Evolutionary conservation across 2,329 filamentous ascomycete genomes (phyloP), one percentile per base, ranked within the genome.

Genomic region (Thelonectria rubi): DNA sequence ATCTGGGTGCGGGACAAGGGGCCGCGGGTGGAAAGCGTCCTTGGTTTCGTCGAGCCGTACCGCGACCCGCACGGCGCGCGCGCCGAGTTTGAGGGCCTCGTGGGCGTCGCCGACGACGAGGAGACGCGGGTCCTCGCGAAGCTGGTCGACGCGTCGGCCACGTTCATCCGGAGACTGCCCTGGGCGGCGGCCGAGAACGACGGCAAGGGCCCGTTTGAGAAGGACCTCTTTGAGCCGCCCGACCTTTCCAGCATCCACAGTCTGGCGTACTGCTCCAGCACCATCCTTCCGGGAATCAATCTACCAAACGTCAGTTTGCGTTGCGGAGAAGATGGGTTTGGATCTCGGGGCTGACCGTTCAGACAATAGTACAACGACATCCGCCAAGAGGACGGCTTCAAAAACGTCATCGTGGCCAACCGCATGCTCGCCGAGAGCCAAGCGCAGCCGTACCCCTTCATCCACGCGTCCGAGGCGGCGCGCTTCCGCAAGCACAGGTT

Each of bases 241-340:
- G 90, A 92, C 72, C 92, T 93, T 73, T 90, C 89, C 1, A 90
- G 86, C 12, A 80, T 93, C 4, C 89, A 93, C 69, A 84, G 91
- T 62, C 73, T 82, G n/a, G 77, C 78, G 2, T 78, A 77, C 60
- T 81, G 78, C 65, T 77, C 74, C 0, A 82, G 78, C 60, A 78
- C 79, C 51, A 74, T 82, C 39, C 81, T 78, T 48, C 72, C 71
- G 15, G 79, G 75, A 3, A 79, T 79, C 48, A 82, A 82, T 60
- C 69, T 82, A 5, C 79, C 80, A 2, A 81, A 82, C 58, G 78
- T 80, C 56, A 63, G 72, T 72, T 42, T 40, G 21, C n/a, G n/a
- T n/a, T n/a, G 11, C 49, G 5, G 42, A 8, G 2, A 7, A 46
- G 3, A 24, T 18, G 10, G 21, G 17, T 24, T 12, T 15, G 8